These are phyloP conservation scores for Ogataea wickerhamii DNA, from an alignment of 805 yeast genomes.

Conservation along the genomic window DNA sequence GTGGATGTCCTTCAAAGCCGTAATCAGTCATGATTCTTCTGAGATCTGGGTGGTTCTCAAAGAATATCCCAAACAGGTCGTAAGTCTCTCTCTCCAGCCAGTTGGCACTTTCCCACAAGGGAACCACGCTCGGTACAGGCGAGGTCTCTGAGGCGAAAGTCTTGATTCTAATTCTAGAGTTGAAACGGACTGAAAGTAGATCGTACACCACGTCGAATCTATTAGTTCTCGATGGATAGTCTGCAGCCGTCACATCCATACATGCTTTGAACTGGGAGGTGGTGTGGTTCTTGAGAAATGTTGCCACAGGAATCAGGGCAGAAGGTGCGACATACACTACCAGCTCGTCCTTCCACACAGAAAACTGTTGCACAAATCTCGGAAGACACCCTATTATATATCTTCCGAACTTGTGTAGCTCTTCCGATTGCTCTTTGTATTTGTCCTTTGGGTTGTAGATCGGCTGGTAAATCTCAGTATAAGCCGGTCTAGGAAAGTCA, in stretches of 20 bases:
- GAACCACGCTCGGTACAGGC: conserved; percentile 76
- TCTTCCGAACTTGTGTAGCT: conserved; percentile 76
- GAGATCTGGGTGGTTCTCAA: conserved; percentile 85
- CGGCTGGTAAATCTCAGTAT: conserved; percentile 38
- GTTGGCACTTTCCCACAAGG: conserved; percentile 73
- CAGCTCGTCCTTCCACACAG: conserved; percentile 90
- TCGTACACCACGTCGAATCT: conserved; percentile 87
- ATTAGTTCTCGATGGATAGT: conserved; percentile 78
- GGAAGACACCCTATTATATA: conserved; percentile 78
- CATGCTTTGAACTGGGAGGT: conserved; percentile 75
- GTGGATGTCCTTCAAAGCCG: conserved; percentile 90
- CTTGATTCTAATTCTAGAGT: conserved; percentile 83
- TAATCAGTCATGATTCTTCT: conserved; percentile 89
- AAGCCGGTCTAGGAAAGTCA: conserved; percentile 32
- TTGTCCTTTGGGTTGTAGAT: conserved; percentile 75
- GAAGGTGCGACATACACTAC: conserved; percentile 71
- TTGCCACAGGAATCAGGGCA: conserved; percentile 66
- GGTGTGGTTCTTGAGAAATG: conserved; percentile 73
- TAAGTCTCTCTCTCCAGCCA: conserved; percentile 91
- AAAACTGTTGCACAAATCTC: conserved; percentile 74
- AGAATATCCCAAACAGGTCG: conserved; percentile 83
- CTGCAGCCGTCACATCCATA: conserved; percentile 82
- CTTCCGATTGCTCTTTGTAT: conserved; percentile 62
- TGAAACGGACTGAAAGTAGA: conserved; percentile 73
- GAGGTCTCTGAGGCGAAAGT: conserved; percentile 82